Evolutionary conservation across 2,329 filamentous ascomycete genomes (phyloP).

Genomic region (Phaeosphaeriaceae sp.): DNA sequence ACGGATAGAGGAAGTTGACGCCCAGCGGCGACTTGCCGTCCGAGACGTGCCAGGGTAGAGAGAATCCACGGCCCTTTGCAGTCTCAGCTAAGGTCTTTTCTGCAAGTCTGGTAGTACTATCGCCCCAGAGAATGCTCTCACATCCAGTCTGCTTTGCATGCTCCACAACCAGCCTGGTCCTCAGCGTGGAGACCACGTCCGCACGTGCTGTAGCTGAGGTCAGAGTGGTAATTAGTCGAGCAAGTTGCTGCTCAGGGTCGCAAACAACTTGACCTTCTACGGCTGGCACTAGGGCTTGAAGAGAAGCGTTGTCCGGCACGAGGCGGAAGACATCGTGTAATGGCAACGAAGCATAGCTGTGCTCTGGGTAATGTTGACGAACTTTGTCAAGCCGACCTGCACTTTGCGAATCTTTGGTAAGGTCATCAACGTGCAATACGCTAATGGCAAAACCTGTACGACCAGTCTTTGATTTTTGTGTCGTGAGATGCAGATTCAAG

Average conservation of each 20-base stretch:
- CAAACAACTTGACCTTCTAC: background rate
- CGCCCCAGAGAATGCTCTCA: conserved; percentile 78
- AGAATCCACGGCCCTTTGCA: conserved; percentile 86
- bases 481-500: conserved; percentile 71
- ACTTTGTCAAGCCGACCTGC: conserved; percentile 44
- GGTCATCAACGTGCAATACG: conserved; percentile 57
- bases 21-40: conserved; percentile 71
- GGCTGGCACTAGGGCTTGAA: conserved; percentile 26
- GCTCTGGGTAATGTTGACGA: conserved; percentile 67
- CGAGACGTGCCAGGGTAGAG: conserved; percentile 79
- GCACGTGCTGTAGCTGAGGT: conserved; percentile 76
- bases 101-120: conserved; percentile 86
- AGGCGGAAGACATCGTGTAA: conserved; percentile 63
- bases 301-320: conserved; percentile 25
- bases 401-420: conserved; percentile 17
- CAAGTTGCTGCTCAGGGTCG: conserved; percentile 39
- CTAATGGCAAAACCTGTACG: conserved; percentile 72
- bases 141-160: conserved; percentile 60
- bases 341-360: conserved; percentile 67
- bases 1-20: conserved; percentile 73
- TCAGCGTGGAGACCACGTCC: conserved; percentile 75
- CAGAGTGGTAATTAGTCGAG: conserved; percentile 66
- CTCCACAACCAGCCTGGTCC: conserved; percentile 71
- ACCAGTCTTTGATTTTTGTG: conserved; percentile 68
- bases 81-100: conserved; percentile 86